Evolutionary conservation across 73 alveolate genomes (phyloP), one percentile per base, ranked within the genome.

Genomic region (Paramecium tetraurelia): DNA sequence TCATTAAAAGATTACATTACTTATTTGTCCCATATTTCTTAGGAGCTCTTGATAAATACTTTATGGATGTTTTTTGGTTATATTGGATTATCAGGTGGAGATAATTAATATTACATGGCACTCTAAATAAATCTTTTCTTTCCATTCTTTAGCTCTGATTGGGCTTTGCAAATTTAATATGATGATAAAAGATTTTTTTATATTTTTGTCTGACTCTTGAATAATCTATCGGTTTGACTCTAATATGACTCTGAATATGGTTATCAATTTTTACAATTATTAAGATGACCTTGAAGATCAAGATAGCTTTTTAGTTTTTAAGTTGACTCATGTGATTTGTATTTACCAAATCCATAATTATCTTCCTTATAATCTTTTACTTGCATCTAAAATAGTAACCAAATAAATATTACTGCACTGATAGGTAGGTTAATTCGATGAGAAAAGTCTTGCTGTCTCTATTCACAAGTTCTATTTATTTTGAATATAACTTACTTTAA

Each of bases 351-450:
- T 12, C 86, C 86, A 72, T 72, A 72, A 72, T 72, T 72, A 38
- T 72, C 86, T 38, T 72, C 86, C 63, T 72, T 72, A 72, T 29
- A 72, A 36, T 72, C 86, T 6, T 72, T 72, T 33, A 72, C n/a
- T 35, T 72, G 16, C 86, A 72, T 72, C 86, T 72, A 72, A 35
- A 14, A 35, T 35, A 14, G 40, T 72, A 72, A 72, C 38, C 12
- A 36, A 12, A 72, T 53, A 16, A 48, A 12, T 35, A 14, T 36
- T 72, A 72, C 86, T 35, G 29, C 31, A 5, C 86, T 72, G 10
- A 36, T 72, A 14, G 86, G 86, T 72, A 72, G 40, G 38, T 72
- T 72, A 35, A 72, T 72, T 36, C 86, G 31, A 38, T 72, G 86
- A 38, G 40, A 29, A 36, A 72, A 72, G 68, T 72, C 86, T 36